phyloP scores from a whole-genome alignment of 768 basidiomycete species.

The Naganishia onofrii region DNA sequence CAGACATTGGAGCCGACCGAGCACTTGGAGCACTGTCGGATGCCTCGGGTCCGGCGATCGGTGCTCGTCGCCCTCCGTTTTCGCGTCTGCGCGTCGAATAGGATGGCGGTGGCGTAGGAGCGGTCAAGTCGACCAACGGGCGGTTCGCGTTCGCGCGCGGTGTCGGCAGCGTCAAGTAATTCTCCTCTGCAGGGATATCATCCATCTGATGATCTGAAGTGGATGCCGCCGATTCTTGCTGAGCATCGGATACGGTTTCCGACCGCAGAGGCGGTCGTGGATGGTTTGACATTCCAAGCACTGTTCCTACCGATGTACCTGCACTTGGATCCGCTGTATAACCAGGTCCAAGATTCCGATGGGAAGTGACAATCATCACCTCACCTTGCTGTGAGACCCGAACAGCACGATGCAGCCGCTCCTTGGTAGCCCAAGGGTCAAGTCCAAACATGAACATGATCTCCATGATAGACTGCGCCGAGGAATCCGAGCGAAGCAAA shows the following conservation, averaged over 20 bases:
- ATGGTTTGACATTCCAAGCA: too few species aligned
- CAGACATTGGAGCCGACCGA: too few species aligned
- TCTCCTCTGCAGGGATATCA: not conserved
- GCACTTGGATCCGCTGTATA: not conserved
- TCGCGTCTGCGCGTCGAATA: not conserved
- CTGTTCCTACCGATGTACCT: not conserved
- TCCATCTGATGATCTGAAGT: constrained; percentile 5
- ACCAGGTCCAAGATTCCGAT: constrained; percentile 6
- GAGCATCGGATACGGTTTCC: not conserved
- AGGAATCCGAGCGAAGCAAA: constrained; percentile 5
- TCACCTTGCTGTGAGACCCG: constrained; percentile 16
- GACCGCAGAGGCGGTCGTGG: not conserved
- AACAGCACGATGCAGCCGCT: constrained; percentile 13
- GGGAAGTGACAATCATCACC: constrained; percentile 12
- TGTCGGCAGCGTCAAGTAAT: not conserved
- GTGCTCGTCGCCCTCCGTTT: too few species aligned
- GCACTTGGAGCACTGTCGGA: too few species aligned
- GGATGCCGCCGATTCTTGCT: not conserved
- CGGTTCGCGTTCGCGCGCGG: constrained; percentile 2
- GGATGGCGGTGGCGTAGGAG: not conserved
- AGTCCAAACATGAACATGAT: constrained; percentile 20
- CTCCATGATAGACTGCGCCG: constrained; percentile 21
- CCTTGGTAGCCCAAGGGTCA: constrained; percentile 16
- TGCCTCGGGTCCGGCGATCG: too few species aligned
- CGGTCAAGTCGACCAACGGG: not conserved